Conservation (phyloP, 139 green algal species). For the Chlamydomonas applanata region DNA sequence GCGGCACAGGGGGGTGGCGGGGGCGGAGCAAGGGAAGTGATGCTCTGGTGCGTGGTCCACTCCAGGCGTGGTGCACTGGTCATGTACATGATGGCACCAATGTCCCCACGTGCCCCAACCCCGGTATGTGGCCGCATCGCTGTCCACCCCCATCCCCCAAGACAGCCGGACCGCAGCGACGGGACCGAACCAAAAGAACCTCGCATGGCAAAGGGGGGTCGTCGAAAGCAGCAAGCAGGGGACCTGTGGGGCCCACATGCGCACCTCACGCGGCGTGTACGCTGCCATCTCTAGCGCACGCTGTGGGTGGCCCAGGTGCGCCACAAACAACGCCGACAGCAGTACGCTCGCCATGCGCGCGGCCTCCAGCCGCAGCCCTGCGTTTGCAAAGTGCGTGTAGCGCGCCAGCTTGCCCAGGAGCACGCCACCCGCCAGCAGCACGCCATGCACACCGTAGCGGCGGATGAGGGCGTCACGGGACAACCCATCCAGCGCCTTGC, state of each 20-base stretch:
- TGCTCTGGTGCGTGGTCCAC: too few species aligned
- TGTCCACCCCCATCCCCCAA: too few species aligned
- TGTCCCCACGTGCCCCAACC: too few species aligned
- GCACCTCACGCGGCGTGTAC: constrained; percentile 41
- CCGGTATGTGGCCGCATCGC: too few species aligned
- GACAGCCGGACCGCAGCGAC: too few species aligned
- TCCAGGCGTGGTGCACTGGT: too few species aligned
- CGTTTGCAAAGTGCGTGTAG: constrained; percentile 22
- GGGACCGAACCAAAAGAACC: too few species aligned
- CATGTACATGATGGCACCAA: too few species aligned
- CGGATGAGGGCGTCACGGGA: constrained; percentile 28
- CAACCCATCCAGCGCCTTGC: constrained; percentile 25
- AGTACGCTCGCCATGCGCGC: constrained; percentile 39
- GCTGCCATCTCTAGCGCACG: constrained; percentile 30
- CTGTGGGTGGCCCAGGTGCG: constrained; percentile 51
- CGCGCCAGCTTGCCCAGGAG: constrained; percentile 61
- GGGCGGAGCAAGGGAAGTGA: background rate
- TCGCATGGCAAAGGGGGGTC: too few species aligned
- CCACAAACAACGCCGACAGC: constrained; percentile 41
- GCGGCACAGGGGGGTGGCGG: constrained; percentile 23
- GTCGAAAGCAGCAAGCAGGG: too few species aligned
- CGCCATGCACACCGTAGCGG: constrained; percentile 48
- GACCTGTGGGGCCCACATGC: too few species aligned
- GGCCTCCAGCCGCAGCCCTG: constrained; percentile 36
- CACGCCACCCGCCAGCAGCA: constrained; percentile 49